Evolutionary conservation across 768 basidiomycete species (phyloP).

Genomic region (Daedalea quercina): DNA sequence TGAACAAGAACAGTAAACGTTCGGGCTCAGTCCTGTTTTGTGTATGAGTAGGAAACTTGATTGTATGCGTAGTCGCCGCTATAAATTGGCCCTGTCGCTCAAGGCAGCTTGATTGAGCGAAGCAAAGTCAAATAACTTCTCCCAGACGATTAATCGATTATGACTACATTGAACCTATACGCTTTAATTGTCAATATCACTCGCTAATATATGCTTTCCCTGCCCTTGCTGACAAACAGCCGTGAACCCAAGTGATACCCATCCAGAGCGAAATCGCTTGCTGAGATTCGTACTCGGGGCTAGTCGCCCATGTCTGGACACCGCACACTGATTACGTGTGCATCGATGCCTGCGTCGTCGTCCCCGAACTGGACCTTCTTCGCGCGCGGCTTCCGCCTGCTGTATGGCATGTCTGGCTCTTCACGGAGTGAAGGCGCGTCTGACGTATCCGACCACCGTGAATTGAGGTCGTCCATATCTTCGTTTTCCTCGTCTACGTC

Average conservation of each 20-base stretch:
- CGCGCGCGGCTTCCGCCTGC: slow-evolving; percentile 20
- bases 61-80: too few species aligned
- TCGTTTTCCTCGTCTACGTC: slow-evolving; percentile 21
- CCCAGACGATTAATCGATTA: too few species aligned
- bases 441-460: neutral
- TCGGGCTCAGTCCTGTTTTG: neutral
- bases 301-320: slow-evolving; percentile 14
- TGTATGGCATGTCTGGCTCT: slow-evolving; percentile 9
- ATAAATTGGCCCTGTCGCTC: too few species aligned
- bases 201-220: too few species aligned
- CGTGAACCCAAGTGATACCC: too few species aligned
- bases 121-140: too few species aligned
- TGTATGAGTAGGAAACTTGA: too few species aligned
- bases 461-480: slow-evolving; percentile 15
- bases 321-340: slow-evolving; percentile 40
- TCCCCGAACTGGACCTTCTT: slow-evolving; percentile 51
- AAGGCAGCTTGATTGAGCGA: too few species aligned
- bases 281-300: neutral
- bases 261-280: too few species aligned
- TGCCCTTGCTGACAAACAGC: too few species aligned
- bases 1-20: neutral
- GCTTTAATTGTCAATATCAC: too few species aligned
- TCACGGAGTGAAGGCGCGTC: neutral
- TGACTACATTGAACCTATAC: neutral
- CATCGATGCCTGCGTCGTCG: slow-evolving; percentile 30